Conservation (phyloP, 768 basidiomycete species). For the Suillus lakei region DNA sequence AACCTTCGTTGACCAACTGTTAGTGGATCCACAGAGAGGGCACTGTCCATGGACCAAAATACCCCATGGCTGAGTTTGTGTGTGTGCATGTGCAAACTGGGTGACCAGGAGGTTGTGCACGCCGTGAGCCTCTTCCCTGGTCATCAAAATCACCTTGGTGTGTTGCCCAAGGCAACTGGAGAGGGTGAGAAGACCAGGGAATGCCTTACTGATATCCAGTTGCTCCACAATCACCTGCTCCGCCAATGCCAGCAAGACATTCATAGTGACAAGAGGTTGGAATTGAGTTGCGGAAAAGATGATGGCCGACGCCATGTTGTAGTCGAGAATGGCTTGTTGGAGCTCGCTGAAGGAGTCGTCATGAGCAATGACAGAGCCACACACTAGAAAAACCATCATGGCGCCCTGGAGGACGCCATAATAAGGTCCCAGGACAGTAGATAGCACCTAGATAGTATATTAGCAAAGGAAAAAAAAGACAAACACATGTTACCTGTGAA, state of each 20-base stretch:
- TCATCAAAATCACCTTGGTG: background rate
- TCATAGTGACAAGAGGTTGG: background rate
- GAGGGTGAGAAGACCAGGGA: background rate
- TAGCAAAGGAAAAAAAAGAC: background rate
- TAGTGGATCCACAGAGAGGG: background rate
- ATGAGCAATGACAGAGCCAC: background rate
- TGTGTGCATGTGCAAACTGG: background rate
- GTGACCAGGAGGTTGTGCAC: background rate
- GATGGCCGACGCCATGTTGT: background rate
- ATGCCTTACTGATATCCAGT: background rate
- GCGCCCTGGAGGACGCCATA: background rate
- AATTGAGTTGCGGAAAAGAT: background rate
- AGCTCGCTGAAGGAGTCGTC: background rate
- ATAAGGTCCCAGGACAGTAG: background rate
- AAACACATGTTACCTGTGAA: background rate
- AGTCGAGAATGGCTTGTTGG: background rate
- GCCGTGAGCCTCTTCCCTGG: background rate
- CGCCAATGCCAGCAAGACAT: background rate
- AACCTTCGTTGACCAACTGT: background rate
- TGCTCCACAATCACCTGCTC: background rate
- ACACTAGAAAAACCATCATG: background rate
- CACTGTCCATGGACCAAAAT: background rate
- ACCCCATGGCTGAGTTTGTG: background rate
- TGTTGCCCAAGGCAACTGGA: background rate
- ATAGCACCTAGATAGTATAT: background rate